These are phyloP conservation scores for Epichloe sp. DNA, from an alignment of 2,329 filamentous ascomycete species.

Conservation along the genomic window DNA sequence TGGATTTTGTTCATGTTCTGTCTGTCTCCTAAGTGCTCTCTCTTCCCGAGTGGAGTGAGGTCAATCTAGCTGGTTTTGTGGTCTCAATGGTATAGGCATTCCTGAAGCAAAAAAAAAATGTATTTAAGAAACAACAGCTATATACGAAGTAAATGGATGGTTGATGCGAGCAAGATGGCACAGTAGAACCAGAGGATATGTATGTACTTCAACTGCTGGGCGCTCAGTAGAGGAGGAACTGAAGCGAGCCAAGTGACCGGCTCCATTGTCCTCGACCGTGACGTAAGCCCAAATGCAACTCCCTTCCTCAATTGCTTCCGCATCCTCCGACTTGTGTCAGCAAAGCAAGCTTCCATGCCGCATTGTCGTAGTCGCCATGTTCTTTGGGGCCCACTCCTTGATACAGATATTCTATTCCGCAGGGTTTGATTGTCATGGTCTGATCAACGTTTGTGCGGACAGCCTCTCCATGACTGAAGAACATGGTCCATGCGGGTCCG, in stretches of 20 bases:
- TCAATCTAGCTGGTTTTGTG: too few relatives aligned
- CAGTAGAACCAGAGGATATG: too few relatives aligned
- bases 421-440: conserved; percentile 49
- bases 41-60: too few relatives aligned
- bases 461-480: conserved; percentile 54
- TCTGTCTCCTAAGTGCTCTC: too few relatives aligned
- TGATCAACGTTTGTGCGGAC: conserved; percentile 43
- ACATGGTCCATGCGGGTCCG: conserved; percentile 47
- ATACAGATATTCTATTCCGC: conserved; percentile 52
- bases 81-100: too few relatives aligned
- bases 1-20: too few relatives aligned
- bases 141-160: not conserved
- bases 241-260: too few relatives aligned
- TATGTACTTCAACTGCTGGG: too few relatives aligned
- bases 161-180: not conserved
- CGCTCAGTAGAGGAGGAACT: too few relatives aligned
- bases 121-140: not conserved
- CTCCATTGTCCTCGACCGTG: too few relatives aligned
- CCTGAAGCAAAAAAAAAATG: not conserved
- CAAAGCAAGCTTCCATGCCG: not conserved
- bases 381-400: conserved; percentile 36
- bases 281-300: too few relatives aligned
- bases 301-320: not conserved
- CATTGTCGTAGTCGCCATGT: conserved; percentile 28
- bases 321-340: not conserved